A percentile compares a stretch with the other conserved stretches of the same genome.
phyloP scores from a whole-genome alignment of 1,284 basidiomycete species.

The Ustilago hordei region DNA sequence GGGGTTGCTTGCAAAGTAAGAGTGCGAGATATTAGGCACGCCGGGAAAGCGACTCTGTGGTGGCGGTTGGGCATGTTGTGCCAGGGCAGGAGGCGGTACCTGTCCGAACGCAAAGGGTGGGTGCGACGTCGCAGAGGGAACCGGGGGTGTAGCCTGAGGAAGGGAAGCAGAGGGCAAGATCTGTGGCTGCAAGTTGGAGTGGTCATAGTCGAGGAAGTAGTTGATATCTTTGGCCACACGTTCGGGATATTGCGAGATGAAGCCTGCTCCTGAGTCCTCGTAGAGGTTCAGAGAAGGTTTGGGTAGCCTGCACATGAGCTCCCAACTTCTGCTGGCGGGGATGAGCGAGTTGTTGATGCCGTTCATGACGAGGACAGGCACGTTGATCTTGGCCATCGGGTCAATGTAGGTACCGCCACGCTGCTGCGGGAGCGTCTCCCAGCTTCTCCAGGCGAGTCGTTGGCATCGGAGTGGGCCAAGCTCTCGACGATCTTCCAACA shows the following conservation, averaged over 20 bases:
- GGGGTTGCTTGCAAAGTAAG: conserved; percentile 26
- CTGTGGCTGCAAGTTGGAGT: conserved; percentile 33
- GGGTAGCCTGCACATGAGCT: conserved; percentile 40
- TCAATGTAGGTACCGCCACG: conserved; percentile 26
- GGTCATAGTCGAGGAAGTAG: conserved; percentile 36
- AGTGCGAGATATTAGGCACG: conserved; percentile 18
- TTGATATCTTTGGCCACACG: conserved; percentile 43
- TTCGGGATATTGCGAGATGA: conserved; percentile 44
- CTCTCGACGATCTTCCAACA: conserved; percentile 40
- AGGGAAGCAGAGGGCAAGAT: conserved; percentile 36
- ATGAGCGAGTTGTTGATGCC: conserved; percentile 44
- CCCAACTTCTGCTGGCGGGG: conserved; percentile 45
- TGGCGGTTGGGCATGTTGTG: not conserved
- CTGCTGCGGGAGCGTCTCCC: conserved; percentile 42
- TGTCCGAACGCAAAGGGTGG: not conserved
- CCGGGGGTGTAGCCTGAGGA: conserved; percentile 10
- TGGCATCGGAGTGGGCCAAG: conserved; percentile 39
- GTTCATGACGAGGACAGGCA: conserved; percentile 41
- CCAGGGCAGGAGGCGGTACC: not conserved
- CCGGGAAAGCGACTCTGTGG: conserved; percentile 8
- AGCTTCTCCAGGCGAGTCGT: conserved; percentile 36
- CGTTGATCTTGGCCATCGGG: conserved; percentile 43
- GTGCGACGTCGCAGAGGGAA: not conserved
- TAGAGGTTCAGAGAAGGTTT: conserved; percentile 34
- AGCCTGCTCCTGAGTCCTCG: conserved; percentile 38